Percentiles rank a stretch among this genome's conserved stretches.
These are phyloP conservation scores for Dryadomyces quercivorus DNA, from an alignment of 2,329 filamentous ascomycete species.

Conservation along the genomic window DNA sequence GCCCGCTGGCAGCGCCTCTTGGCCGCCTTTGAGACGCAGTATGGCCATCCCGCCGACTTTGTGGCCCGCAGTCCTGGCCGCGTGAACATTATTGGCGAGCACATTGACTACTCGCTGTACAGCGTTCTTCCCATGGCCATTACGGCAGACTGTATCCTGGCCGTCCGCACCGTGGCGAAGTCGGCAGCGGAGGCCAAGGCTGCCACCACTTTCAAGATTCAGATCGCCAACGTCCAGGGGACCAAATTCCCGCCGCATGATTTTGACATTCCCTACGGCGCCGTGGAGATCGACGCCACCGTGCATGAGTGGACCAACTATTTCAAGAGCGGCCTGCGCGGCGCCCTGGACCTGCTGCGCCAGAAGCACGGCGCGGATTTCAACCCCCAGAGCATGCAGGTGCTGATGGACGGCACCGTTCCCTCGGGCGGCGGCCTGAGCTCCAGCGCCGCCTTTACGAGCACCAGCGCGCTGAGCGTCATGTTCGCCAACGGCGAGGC, in stretches of 20 bases:
- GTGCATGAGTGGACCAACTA: constrained; percentile 96
- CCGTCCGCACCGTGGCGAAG: constrained; percentile 50
- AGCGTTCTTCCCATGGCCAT: constrained; percentile 93
- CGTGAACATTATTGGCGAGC: constrained; percentile 97
- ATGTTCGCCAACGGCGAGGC: constrained; percentile 73
- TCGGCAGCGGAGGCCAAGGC: constrained; percentile 32
- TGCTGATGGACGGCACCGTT: constrained; percentile 84
- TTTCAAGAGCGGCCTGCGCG: constrained; percentile 83
- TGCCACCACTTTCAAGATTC: constrained; percentile 50
- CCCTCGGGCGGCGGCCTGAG: constrained; percentile 86
- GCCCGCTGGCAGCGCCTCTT: constrained; percentile 67
- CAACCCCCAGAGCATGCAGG: constrained; percentile 65
- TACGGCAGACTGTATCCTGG: constrained; percentile 79
- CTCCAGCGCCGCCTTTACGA: constrained; percentile 89
- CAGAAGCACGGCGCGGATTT: constrained; percentile 50
- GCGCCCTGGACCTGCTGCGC: constrained; percentile 66
- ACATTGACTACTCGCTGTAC: constrained; percentile 98
- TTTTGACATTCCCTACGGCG: constrained; percentile 54
- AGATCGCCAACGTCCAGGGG: constrained; percentile 67
- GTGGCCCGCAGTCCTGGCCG: constrained; percentile 83
- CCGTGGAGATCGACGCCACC: constrained; percentile 67
- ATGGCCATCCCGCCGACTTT: constrained; percentile 62
- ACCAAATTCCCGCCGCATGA: constrained; percentile 64
- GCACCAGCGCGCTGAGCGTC: constrained; percentile 76
- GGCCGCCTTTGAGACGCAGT: constrained; percentile 55